These are phyloP conservation scores for Paramyrothecium roridum DNA, from an alignment of 2,329 filamentous ascomycete genomes.

Conservation along the genomic window DNA sequence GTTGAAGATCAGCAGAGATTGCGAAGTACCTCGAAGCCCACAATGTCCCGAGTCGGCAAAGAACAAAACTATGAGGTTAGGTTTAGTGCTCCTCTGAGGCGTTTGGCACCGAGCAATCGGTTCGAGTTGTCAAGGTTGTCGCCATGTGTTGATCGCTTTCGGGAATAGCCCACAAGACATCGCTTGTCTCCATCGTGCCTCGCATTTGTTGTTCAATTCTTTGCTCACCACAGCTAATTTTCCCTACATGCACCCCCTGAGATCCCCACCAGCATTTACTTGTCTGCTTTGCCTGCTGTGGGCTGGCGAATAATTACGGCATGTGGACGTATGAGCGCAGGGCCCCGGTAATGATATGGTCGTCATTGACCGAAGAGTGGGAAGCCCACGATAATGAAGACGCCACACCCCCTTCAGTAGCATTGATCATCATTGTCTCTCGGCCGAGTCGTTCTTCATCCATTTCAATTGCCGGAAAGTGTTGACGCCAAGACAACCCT, in stretches of 20 bases:
- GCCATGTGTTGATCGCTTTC: too few relatives aligned
- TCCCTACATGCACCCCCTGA: not conserved
- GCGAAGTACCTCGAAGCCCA: not conserved
- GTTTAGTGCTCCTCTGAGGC: too few relatives aligned
- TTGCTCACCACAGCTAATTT: too few relatives aligned
- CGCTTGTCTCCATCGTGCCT: too few relatives aligned
- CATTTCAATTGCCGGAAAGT: not conserved
- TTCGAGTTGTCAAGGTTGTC: too few relatives aligned
- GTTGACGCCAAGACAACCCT: not conserved
- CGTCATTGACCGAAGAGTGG: not conserved
- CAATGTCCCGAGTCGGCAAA: too few relatives aligned
- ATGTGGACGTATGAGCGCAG: not conserved
- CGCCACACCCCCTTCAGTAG: not conserved
- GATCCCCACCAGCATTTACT: too few relatives aligned
- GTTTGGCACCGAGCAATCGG: too few relatives aligned
- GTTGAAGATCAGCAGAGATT: not conserved
- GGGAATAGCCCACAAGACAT: too few relatives aligned
- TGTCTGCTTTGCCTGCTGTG: not conserved
- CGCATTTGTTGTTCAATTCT: too few relatives aligned
- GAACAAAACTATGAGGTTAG: too few relatives aligned
- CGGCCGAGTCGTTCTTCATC: not conserved
- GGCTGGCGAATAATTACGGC: not conserved
- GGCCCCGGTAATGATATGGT: not conserved
- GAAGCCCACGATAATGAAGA: not conserved
- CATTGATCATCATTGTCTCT: not conserved